These are phyloP conservation scores for Phalaenopsis aphrodite DNA, from an alignment of 106 monocot genomes.

Conservation along the genomic window DNA sequence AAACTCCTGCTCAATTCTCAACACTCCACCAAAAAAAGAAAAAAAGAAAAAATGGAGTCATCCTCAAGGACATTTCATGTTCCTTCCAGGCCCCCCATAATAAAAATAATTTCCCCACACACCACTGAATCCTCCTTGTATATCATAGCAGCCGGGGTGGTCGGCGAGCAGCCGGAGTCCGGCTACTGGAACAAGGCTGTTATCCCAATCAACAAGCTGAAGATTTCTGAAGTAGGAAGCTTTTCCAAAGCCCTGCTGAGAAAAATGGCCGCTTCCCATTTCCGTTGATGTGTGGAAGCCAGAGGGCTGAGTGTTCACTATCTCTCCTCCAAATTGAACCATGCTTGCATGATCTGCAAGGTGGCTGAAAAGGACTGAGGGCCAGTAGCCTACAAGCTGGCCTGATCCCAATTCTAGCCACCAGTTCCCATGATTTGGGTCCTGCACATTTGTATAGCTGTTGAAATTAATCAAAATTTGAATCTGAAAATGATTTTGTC, in stretches of 20 bases:
- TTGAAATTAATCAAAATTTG: background rate
- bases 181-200: constrained; percentile 54
- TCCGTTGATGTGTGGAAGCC: constrained; percentile 74
- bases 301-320: constrained; percentile 50
- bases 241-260: constrained; percentile 63
- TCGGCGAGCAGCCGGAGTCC: constrained; percentile 64
- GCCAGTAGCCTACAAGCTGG: constrained; percentile 69
- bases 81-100: constrained; percentile 91
- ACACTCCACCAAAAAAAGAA: background rate
- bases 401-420: constrained; percentile 88
- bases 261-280: constrained; percentile 92
- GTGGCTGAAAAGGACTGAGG: constrained; percentile 65
- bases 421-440: constrained; percentile 95
- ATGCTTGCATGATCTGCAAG: constrained; percentile 54
- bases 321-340: constrained; percentile 72
- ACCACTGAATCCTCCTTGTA: constrained; percentile 46
- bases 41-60: background rate
- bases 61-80: constrained; percentile 49
- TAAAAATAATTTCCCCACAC: constrained; percentile 95
- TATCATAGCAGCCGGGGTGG: constrained; percentile 70
- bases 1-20: no score
- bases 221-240: constrained; percentile 84
- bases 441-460: constrained; percentile 14
- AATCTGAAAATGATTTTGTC: no score
- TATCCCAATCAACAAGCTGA: constrained; percentile 87